phyloP scores from a whole-genome alignment of 331 rosid genomes.

The Acacia pycnantha region DNA sequence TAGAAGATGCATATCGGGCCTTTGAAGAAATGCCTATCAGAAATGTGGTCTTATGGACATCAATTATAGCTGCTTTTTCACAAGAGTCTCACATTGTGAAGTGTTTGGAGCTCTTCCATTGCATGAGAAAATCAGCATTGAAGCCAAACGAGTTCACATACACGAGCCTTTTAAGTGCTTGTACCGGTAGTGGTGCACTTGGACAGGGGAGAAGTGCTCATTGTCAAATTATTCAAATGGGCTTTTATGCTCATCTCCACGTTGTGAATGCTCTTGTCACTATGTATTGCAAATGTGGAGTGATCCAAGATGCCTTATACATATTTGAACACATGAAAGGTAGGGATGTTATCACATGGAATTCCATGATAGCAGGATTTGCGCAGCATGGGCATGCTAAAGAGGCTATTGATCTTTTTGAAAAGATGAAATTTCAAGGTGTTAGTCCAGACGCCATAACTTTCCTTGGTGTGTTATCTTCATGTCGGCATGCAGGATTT shows the following conservation, averaged over 20 bases:
- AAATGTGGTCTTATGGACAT: constrained; percentile 83
- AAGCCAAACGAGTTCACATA: constrained; percentile 71
- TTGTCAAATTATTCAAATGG: constrained; percentile 57
- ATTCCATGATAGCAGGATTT: constrained; percentile 81
- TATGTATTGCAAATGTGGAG: constrained; percentile 87
- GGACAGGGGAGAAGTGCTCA: constrained; percentile 74
- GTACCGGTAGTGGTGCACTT: constrained; percentile 82
- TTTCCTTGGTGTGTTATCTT: constrained; percentile 70
- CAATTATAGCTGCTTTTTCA: constrained; percentile 70
- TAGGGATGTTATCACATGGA: constrained; percentile 79
- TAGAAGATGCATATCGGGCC: constrained; percentile 44
- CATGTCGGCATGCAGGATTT: constrained; percentile 75
- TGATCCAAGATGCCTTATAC: constrained; percentile 53
- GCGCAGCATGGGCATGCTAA: constrained; percentile 70
- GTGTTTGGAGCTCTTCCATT: constrained; percentile 62
- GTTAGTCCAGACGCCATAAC: constrained; percentile 63
- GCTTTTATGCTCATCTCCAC: constrained; percentile 54
- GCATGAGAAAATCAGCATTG: constrained; percentile 44
- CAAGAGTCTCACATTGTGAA: constrained; percentile 62
- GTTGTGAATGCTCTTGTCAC: constrained; percentile 68
- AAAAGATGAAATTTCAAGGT: constrained; percentile 55
- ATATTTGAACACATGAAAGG: constrained; percentile 47
- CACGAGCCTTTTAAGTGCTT: constrained; percentile 70
- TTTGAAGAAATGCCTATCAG: constrained; percentile 78
- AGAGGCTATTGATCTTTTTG: constrained; percentile 61